Evolutionary conservation across 1,139 yeast species (phyloP).

Genomic region (Yamadazyma diddensiae): DNA sequence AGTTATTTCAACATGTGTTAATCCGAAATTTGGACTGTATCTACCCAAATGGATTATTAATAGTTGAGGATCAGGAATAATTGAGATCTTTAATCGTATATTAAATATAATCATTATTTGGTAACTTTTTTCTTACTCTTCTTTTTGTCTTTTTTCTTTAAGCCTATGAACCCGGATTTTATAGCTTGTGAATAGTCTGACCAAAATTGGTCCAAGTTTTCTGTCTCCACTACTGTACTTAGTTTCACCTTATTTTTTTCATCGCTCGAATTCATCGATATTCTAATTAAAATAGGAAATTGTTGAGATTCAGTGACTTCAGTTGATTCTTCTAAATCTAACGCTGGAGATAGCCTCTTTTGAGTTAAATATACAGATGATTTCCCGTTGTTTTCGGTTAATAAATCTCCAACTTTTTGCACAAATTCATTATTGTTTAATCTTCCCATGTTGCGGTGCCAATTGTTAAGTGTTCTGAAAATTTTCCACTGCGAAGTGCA

Average conservation of each 20-base stretch:
- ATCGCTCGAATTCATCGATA: constrained; percentile 41
- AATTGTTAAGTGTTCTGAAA: no score
- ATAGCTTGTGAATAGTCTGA: constrained; percentile 59
- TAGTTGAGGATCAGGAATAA: constrained; percentile 28
- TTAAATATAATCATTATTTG: constrained; percentile 1
- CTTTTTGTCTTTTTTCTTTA: constrained; percentile 51
- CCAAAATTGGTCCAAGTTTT: constrained; percentile 67
- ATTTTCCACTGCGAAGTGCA: not conserved
- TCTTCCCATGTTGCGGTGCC: constrained; percentile 31
- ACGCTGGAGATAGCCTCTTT: constrained; percentile 32
- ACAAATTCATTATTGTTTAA: constrained; percentile 40
- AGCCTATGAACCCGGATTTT: constrained; percentile 54
- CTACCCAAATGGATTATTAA: constrained; percentile 44
- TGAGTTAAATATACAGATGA: constrained; percentile 44
- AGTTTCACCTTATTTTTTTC: constrained; percentile 46
- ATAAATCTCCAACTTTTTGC: constrained; percentile 24
- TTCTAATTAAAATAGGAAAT: constrained; percentile 53
- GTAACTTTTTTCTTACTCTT: constrained; percentile 40
- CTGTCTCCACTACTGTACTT: constrained; percentile 62
- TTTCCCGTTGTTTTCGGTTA: constrained; percentile 33
- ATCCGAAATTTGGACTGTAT: constrained; percentile 32
- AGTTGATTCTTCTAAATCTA: constrained; percentile 18
- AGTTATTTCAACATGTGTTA: constrained; percentile 12
- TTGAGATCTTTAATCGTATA: not conserved
- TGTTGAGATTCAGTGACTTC: constrained; percentile 8